Conservation (phyloP, 371 early-diverging fungal genomes). For the Rhizopus microsporus region DNA sequence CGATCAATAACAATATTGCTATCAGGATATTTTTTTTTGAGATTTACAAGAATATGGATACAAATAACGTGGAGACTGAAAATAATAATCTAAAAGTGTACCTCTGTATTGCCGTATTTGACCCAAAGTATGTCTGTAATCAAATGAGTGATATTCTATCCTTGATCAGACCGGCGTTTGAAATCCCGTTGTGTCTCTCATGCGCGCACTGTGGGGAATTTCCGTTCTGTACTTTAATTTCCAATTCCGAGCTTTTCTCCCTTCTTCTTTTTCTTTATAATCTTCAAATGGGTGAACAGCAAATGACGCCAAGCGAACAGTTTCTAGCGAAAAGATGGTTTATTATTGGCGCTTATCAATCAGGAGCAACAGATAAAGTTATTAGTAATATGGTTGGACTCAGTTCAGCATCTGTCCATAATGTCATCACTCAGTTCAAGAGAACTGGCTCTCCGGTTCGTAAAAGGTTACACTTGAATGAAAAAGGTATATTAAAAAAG, state of each 20-base stretch:
- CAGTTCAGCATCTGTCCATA: conserved; percentile 38
- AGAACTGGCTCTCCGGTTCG: conserved; percentile 38
- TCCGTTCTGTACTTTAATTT: background rate
- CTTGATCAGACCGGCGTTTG: background rate
- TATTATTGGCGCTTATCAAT: conserved; percentile 48
- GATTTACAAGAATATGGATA: too few relatives aligned
- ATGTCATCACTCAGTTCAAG: conserved; percentile 41
- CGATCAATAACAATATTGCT: too few relatives aligned
- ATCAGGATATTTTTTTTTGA: too few relatives aligned
- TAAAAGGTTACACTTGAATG: background rate
- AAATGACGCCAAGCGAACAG: background rate
- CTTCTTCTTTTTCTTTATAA: background rate
- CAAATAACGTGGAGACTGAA: too few relatives aligned
- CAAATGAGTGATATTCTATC: too few relatives aligned
- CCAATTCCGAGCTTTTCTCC: background rate
- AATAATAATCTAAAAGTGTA: too few relatives aligned
- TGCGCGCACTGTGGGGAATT: background rate
- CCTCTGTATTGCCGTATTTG: too few relatives aligned
- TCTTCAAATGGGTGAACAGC: background rate
- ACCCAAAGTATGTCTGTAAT: background rate
- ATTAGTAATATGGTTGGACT: conserved; percentile 44
- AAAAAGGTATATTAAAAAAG: conserved; percentile 6
- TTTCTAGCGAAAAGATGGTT: conserved; percentile 33
- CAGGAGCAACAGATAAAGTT: conserved; percentile 48
- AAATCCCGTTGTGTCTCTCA: background rate